Base-by-base conservation (phyloP, 768 basidiomycete genomes). In the Rhodotorula kratochvilovae region DNA sequence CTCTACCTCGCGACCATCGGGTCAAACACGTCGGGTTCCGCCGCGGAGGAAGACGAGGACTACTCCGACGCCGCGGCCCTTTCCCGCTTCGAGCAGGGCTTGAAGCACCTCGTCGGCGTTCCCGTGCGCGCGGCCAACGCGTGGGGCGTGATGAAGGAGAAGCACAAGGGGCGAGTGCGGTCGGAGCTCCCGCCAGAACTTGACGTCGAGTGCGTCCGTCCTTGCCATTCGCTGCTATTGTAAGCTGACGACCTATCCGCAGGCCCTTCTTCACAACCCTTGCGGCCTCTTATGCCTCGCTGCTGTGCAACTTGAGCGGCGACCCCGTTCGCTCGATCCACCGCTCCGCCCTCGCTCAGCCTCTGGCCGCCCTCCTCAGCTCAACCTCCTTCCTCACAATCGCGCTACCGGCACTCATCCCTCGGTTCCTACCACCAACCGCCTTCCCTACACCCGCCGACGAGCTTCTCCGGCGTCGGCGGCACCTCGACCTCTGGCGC, bases 41-140 rank as follows among this genome's bases (percentile, higher is more conserved):
- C 12, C 31, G 50, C 42, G 13, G 55, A 27, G 12, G 56, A 50
- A 5, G 64, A 58, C 16, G 56, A 57, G 17, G 46, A 66, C 15
- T 36, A 25, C 15, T 31, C 50, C 12, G 70, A 71, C 16, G 61
- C 70, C 2, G 57, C 57, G 31, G 29, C 29, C 17, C 13, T 67
- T 3, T 31, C 56, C 25, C 61, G 66, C 56, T 96, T 93, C 93
- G 89, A 90, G 73, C 89, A 92, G 74, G 86, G 84, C 73, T 85
- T 93, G 33, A 86, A 85, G 43, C 84, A 86, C 68, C 63, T 88
- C 4, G 82, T 87, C 61, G 83, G 86, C 25, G 80, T 94, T 15
- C 92, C 94, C 45, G 82, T 83, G n/a, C 91, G 87, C 79, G 86
- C 89, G 15, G 88, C 89, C 33, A 96, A 97, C 80, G 84, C 85